Evolutionary conservation across 1,139 yeast genomes (phyloP).

Genomic region (Spencermartinsiella ligniputridi): DNA sequence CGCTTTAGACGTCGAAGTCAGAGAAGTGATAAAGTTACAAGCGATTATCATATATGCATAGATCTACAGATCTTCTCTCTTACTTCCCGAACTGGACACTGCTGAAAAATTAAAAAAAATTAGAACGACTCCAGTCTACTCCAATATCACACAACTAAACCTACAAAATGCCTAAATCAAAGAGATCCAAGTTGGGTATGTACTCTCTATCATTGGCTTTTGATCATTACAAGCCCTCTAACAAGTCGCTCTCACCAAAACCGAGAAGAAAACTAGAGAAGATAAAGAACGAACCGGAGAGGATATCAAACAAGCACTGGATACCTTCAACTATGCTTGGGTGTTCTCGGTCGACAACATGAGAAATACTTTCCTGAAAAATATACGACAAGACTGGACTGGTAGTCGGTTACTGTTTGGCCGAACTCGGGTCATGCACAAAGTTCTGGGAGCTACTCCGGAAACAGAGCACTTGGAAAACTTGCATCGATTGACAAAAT

Average conservation of each 20-base stretch:
- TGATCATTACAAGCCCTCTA: background rate
- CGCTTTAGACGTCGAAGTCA: too few relatives aligned
- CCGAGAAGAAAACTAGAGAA: conserved; percentile 92
- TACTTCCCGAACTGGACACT: too few relatives aligned
- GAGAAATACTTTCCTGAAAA: conserved; percentile 93
- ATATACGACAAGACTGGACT: conserved; percentile 84
- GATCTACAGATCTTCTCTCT: too few relatives aligned
- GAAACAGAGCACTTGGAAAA: conserved; percentile 90
- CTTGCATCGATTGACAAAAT: conserved; percentile 60
- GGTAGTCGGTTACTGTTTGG: conserved; percentile 89
- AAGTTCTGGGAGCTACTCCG: conserved; percentile 81
- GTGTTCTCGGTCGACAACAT: conserved; percentile 84
- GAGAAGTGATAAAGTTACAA: too few relatives aligned
- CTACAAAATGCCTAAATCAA: conserved; percentile 84
- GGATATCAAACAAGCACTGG: conserved; percentile 79
- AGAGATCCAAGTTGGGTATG: conserved; percentile 54
- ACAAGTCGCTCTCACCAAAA: conserved; percentile 83
- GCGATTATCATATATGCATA: too few relatives aligned
- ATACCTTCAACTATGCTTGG: conserved; percentile 74
- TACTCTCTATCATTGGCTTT: conserved; percentile 2
- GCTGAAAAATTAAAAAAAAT: conserved; percentile 14
- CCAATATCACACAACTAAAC: background rate
- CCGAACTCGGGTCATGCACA: conserved; percentile 86
- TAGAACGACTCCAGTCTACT: conserved; percentile 14
- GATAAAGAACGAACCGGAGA: conserved; percentile 88